Evolutionary conservation across 1,139 yeast genomes (phyloP), one percentile per base, ranked within the genome.

Genomic region (Sugiyamaella grinbergsii): DNA sequence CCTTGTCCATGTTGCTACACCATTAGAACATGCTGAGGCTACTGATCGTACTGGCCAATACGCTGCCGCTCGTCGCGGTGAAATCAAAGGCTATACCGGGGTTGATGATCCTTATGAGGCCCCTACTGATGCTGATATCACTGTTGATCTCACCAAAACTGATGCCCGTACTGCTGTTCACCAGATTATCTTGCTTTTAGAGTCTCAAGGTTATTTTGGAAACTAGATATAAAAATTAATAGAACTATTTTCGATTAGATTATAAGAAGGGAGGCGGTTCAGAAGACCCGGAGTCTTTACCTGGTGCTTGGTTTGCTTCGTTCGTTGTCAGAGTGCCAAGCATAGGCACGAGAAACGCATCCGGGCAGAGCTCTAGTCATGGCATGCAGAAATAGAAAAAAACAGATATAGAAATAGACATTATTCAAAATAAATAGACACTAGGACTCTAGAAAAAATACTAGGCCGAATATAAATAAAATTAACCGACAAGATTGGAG

Each of bases 131-230:
- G 79, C 85, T 38, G 83, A 80, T 57, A 69, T 83, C 56, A 71
- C 74, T 40, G 73, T 81, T 34, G 85, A 80, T 58, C 65, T 79
- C 51, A 66, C 72, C 42, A 73, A 73, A 51, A 78, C 77, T 50
- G 73, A 77, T 39, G 75, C 79, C 50, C 72, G 80, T 55, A 79
- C 81, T 51, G 83, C 86, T 49, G 86, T 90, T 51, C 85, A 80
- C 65, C 82, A 83, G 65, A 79, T 87, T 57, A 83, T 85, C 31
- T 73, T 80, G 54, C 77, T 81, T 64, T 78, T 91, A 62, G 88
- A 85, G 69, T 80, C 83, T 60, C 88, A 89, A 71, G 95, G 95
- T 29, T 89, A 85, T 72, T 86, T 81, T 55, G 76, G 76, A 3
- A 67, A 66, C 55, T 70, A 65, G 29, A 32, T 34, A 33, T 20